A percentile compares a stretch with the other conserved stretches of the same genome.
Evolutionary conservation across 768 basidiomycete species (phyloP).

Genomic region (Crassisporium funariophilum): DNA sequence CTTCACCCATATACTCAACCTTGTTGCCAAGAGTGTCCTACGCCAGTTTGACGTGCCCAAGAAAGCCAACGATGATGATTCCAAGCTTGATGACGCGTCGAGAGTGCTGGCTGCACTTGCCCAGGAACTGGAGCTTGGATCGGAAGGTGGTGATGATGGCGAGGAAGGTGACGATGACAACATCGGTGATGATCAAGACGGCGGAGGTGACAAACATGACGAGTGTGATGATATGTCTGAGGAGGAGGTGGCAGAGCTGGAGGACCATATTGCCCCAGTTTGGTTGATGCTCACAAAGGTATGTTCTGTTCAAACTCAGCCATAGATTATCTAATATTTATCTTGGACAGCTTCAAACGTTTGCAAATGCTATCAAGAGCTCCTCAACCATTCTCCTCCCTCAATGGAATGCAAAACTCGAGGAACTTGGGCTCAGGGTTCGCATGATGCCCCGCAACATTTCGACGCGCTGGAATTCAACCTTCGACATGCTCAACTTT

Average conservation of each 20-base stretch:
- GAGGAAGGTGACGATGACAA: constrained; percentile 16
- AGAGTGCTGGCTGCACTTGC: constrained; percentile 1
- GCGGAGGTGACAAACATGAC: constrained; percentile 10
- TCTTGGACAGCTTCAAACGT: constrained; percentile 20
- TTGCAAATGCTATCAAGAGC: constrained; percentile 25
- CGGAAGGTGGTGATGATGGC: constrained; percentile 8
- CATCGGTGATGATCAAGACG: constrained; percentile 15
- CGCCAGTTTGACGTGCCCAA: constrained; percentile 28
- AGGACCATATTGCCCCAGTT: constrained; percentile 23
- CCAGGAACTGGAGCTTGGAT: not conserved
- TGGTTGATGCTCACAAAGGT: constrained; percentile 34
- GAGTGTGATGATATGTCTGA: constrained; percentile 11
- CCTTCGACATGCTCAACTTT: constrained; percentile 3
- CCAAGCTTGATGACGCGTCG: constrained; percentile 2
- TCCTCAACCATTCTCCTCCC: constrained; percentile 23
- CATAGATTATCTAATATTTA: constrained; percentile 9
- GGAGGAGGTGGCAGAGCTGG: constrained; percentile 18
- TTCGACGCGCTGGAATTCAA: constrained; percentile 39
- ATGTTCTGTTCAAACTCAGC: not conserved
- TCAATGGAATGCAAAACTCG: constrained; percentile 17
- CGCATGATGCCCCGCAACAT: constrained; percentile 40
- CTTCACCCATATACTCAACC: constrained; percentile 39
- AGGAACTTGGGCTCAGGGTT: constrained; percentile 9
- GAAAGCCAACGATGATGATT: not conserved
- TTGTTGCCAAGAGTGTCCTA: constrained; percentile 33